Evolutionary conservation across 1,284 basidiomycete genomes (phyloP).

Genomic region (Sporisorium exsertum): DNA sequence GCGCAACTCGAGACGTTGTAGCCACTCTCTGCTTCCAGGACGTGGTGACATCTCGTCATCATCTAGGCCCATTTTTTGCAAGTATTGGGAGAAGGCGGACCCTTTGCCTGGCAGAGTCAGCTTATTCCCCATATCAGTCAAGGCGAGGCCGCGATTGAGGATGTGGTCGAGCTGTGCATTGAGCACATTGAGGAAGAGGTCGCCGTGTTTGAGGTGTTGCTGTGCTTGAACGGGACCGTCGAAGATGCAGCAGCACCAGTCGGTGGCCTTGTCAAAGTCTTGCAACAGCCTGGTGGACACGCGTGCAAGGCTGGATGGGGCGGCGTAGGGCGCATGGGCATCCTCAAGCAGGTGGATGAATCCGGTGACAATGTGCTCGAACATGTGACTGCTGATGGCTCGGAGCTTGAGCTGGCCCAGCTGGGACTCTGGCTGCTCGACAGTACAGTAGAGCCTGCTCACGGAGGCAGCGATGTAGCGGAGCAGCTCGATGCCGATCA

Average conservation of each 20-base stretch:
- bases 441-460: slow-evolving; percentile 21
- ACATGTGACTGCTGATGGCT: slow-evolving; percentile 33
- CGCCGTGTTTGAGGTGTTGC: slow-evolving; percentile 17
- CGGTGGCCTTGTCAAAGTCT: slow-evolving; percentile 29
- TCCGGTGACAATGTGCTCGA: slow-evolving; percentile 39
- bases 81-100: neutral
- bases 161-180: slow-evolving; percentile 26
- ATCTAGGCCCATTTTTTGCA: neutral
- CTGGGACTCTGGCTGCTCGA: slow-evolving; percentile 18
- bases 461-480: slow-evolving; percentile 24
- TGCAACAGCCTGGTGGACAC: slow-evolving; percentile 16
- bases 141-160: slow-evolving; percentile 15
- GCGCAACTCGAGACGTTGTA: neutral
- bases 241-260: slow-evolving; percentile 13
- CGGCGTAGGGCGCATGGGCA: slow-evolving; percentile 17
- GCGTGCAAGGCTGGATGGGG: slow-evolving; percentile 21
- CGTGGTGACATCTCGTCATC: neutral
- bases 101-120: slow-evolving; percentile 21
- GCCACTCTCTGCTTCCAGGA: slow-evolving; percentile 7
- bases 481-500: slow-evolving; percentile 28
- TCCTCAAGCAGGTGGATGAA: slow-evolving; percentile 40
- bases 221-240: slow-evolving; percentile 4
- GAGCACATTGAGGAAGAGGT: slow-evolving; percentile 34
- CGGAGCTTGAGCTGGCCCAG: slow-evolving; percentile 25
- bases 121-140: slow-evolving; percentile 20